Evolutionary conservation across 2,329 filamentous ascomycete genomes (phyloP), one percentile per base, ranked within the genome.

Genomic region (Xylariomycetidae sp.): DNA sequence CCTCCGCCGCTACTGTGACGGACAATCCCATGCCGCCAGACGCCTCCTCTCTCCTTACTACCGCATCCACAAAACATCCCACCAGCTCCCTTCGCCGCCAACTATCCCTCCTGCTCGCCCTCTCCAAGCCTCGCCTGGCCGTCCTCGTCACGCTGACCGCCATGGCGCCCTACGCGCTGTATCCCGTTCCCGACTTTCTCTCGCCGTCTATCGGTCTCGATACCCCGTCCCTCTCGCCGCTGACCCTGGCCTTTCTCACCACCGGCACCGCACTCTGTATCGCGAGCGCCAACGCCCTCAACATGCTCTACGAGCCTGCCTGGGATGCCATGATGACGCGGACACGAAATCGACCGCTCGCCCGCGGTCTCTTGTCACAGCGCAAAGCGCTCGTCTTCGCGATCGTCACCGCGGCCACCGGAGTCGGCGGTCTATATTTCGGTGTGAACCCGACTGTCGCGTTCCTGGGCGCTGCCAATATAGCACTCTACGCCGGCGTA

Each of bases 371-470:
- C 2, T 69, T 98, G 25, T 81, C 79, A 22, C 71, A 72, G 4
- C 75, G 80, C 17, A 77, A 74, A 13, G 92, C 92, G 4, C 63
- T 86, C 3, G 46, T 84, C 12, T 98, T 97, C 55, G 92, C 89
- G 8, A 56, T 86, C n/a, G 58, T 77, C 2, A 83, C 85, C 2
- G 90, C 82, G 6, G 54, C 73, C 1, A 55, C 74, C 1, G 92
- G 92, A 33, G 74, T 84, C 0, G 77, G 73, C 3, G 77, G 82
- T 1, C 70, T 98, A 1, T 94, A 88, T 64, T 80, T 86, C 40
- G 92, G 92, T 39, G 92, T 95, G 30, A 98, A 97, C 56, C 88
- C 89, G 3, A 97, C 92, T 0, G 88, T 92, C 2, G 85, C 92
- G 1, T 85, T 84, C 27, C 74, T 98, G 0, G 90, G 89, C 6